phyloP scores from a whole-genome alignment of 1,139 yeast species.

The Suhomyces bokatorum region DNA sequence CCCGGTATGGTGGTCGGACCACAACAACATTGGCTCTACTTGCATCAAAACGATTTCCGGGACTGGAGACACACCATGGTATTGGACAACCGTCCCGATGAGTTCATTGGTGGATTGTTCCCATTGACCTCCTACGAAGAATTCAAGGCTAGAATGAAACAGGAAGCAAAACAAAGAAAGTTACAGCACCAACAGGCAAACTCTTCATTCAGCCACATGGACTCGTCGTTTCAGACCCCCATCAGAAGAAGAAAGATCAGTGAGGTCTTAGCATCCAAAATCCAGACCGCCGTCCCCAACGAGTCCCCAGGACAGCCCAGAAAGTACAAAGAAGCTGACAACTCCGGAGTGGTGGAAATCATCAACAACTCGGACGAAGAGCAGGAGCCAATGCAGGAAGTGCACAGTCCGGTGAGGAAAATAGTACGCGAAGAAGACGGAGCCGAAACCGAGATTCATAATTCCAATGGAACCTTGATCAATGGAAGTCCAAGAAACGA shows the following conservation, averaged over 20 bases:
- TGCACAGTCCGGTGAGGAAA: conserved; percentile 24
- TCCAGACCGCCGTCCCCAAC: conserved; percentile 78
- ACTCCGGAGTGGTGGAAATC: conserved; percentile 29
- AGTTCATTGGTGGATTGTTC: conserved; percentile 71
- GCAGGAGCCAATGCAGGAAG: conserved; percentile 29
- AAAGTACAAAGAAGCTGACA: conserved; percentile 50
- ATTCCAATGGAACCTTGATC: conserved; percentile 13
- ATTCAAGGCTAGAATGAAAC: conserved; percentile 49
- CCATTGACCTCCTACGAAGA: conserved; percentile 66
- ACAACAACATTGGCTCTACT: conserved; percentile 96
- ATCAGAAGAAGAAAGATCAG: conserved; percentile 69
- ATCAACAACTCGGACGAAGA: conserved; percentile 43
- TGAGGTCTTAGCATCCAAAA: conserved; percentile 66
- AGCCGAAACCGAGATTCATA: conserved; percentile 18
- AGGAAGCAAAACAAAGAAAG: conserved; percentile 46
- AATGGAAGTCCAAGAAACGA: conserved; percentile 30
- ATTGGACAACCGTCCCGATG: conserved; percentile 69
- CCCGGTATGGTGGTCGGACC: conserved; percentile 99
- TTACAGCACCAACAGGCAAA: conserved; percentile 32
- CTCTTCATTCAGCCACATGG: conserved; percentile 35
- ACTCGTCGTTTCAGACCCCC: conserved; percentile 65
- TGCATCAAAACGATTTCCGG: conserved; percentile 92
- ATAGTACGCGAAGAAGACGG: conserved; percentile 19
- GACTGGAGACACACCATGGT: conserved; percentile 96
- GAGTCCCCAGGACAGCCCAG: conserved; percentile 98